These are phyloP conservation scores for Raffaelea deltoideospora DNA, from an alignment of 2,329 filamentous ascomycete species.

Conservation along the genomic window DNA sequence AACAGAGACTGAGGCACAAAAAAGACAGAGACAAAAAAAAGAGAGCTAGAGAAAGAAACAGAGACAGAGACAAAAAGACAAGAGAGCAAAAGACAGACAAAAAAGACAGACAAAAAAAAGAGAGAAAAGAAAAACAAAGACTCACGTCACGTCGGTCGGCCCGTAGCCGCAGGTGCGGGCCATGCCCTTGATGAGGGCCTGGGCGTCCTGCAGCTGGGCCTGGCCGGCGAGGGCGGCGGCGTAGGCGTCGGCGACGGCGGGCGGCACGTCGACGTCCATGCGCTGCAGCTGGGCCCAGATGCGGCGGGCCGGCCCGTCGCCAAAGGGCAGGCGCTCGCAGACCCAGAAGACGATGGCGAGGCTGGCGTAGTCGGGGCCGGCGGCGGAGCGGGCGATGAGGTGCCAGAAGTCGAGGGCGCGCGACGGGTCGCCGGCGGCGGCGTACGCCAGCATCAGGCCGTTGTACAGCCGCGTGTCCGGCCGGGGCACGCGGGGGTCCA, in stretches of 20 bases:
- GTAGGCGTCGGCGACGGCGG: slow-evolving; percentile 61
- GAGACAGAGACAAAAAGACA: slow-evolving; percentile 2
- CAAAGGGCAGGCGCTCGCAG: slow-evolving; percentile 48
- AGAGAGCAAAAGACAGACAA: neutral
- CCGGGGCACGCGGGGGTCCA: slow-evolving; percentile 71
- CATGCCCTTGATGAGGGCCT: slow-evolving; percentile 50
- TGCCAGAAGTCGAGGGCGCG: slow-evolving; percentile 68
- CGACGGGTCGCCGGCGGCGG: slow-evolving; percentile 47
- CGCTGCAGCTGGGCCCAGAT: slow-evolving; percentile 57
- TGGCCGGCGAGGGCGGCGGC: slow-evolving; percentile 61
- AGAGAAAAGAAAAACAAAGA: slow-evolving; percentile 12
- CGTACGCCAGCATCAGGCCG: slow-evolving; percentile 75
- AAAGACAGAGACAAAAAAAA: neutral
- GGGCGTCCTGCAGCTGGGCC: slow-evolving; percentile 52
- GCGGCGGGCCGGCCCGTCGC: slow-evolving; percentile 44
- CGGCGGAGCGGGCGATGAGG: slow-evolving; percentile 65
- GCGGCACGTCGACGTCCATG: slow-evolving; percentile 68
- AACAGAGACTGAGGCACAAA: slow-evolving; percentile 1
- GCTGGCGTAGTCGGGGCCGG: slow-evolving; percentile 72
- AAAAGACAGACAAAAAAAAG: slow-evolving; percentile 2
- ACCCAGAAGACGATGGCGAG: slow-evolving; percentile 68
- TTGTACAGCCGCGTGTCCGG: slow-evolving; percentile 66
- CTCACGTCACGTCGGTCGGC: slow-evolving; percentile 59
- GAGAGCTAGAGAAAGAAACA: slow-evolving; percentile 3
- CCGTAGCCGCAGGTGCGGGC: slow-evolving; percentile 48